phyloP scores from a whole-genome alignment of 495 filamentous ascomycete species.

The Extremus antarcticus region DNA sequence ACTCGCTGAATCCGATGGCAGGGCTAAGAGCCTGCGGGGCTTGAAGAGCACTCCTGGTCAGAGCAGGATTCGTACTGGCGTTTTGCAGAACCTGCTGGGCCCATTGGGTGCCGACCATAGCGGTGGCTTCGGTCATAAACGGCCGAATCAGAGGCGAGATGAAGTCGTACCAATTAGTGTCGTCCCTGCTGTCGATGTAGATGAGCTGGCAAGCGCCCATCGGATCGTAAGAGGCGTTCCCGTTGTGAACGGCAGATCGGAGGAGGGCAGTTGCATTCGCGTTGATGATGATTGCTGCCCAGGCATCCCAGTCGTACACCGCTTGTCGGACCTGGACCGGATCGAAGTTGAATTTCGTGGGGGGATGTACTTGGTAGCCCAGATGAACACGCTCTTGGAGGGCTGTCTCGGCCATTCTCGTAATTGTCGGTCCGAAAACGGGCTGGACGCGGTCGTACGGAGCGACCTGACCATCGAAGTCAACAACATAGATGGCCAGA shows the following conservation, averaged over 20 bases:
- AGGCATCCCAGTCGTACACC: conserved; percentile 52
- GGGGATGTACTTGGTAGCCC: conserved; percentile 16
- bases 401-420: conserved; percentile 7
- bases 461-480: conserved; percentile 22
- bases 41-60: conserved; percentile 33
- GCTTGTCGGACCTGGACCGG: conserved; percentile 48
- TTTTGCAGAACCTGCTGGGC: conserved; percentile 32
- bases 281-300: conserved; percentile 55
- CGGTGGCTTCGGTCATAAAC: conserved; percentile 36
- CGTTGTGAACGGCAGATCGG: conserved; percentile 42
- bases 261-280: conserved; percentile 54
- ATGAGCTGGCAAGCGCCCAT: conserved; percentile 50
- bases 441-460: conserved; percentile 21
- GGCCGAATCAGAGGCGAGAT: conserved; percentile 40
- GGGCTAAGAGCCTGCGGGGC: conserved; percentile 53
- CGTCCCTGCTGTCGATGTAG: conserved; percentile 48
- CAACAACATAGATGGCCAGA: conserved; percentile 23
- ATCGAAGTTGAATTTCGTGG: conserved; percentile 47
- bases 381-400: conserved; percentile 1
- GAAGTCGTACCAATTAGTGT: conserved; percentile 43
- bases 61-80: conserved; percentile 26
- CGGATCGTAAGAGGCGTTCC: conserved; percentile 54
- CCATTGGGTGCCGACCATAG: conserved; percentile 47
- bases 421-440: conserved; percentile 21
- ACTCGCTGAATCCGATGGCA: conserved; percentile 48